Conservation (phyloP, 768 basidiomycete species). For the Fomitopsis serialis region DNA sequence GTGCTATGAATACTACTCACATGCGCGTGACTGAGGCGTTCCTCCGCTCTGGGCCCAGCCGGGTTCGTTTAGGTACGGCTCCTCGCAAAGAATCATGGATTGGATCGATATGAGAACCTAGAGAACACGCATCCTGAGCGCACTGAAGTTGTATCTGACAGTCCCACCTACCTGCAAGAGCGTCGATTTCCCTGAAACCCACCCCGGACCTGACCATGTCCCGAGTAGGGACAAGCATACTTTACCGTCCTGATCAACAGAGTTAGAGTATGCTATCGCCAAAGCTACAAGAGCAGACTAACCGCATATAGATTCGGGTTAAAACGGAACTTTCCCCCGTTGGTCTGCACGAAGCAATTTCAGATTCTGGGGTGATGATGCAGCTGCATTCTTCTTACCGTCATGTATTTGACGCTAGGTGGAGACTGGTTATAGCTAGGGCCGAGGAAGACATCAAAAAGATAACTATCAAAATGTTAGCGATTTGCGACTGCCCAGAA, state of each 20-base stretch:
- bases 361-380: neutral
- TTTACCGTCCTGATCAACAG: constrained; percentile 69
- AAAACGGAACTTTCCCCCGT: constrained; percentile 84
- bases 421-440: constrained; percentile 85
- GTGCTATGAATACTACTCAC: constrained; percentile 35
- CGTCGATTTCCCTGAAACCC: constrained; percentile 87
- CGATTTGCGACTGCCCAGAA: neutral
- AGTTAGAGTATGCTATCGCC: neutral
- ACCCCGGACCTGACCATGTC: constrained; percentile 92
- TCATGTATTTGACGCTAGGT: constrained; percentile 70
- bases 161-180: constrained; percentile 62
- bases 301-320: constrained; percentile 95
- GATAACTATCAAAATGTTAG: constrained; percentile 34
- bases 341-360: constrained; percentile 45
- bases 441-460: constrained; percentile 93
- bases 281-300: constrained; percentile 18
- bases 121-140: neutral
- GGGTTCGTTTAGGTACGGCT: constrained; percentile 91
- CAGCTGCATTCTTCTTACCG: constrained; percentile 34
- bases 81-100: constrained; percentile 93
- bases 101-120: constrained; percentile 89
- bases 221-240: constrained; percentile 89
- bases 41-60: constrained; percentile 76
- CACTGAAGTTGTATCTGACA: neutral
- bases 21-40: constrained; percentile 69